A percentile compares a stretch with the other conserved stretches of the same genome.
These are phyloP conservation scores for Phytophthora podocarpi DNA, from an alignment of 352 stramenopile genomes.

Conservation along the genomic window DNA sequence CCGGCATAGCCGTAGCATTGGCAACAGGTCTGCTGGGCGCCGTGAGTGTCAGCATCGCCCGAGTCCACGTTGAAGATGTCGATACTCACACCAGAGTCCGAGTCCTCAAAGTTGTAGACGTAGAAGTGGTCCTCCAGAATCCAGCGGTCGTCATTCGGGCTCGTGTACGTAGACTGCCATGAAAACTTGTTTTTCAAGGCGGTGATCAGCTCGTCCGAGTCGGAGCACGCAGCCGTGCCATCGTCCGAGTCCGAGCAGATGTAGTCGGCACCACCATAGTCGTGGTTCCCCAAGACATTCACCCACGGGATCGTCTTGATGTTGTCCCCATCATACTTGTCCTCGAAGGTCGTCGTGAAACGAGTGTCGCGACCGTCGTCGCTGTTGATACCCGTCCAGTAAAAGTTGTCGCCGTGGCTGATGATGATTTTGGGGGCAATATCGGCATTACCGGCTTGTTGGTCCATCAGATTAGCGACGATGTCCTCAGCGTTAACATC, in stretches of 20 bases:
- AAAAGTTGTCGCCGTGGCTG: slow-evolving; percentile 84
- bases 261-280: slow-evolving; percentile 77
- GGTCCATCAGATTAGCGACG: slow-evolving; percentile 52
- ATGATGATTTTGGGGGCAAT: slow-evolving; percentile 62
- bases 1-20: slow-evolving; percentile 82
- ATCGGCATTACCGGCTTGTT: slow-evolving; percentile 41
- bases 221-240: slow-evolving; percentile 45
- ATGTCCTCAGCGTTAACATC: slow-evolving; percentile 55
- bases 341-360: slow-evolving; percentile 77
- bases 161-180: slow-evolving; percentile 69
- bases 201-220: slow-evolving; percentile 49
- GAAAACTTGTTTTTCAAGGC: slow-evolving; percentile 63
- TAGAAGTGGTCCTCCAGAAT: slow-evolving; percentile 76
- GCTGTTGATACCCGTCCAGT: slow-evolving; percentile 75
- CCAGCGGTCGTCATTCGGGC: slow-evolving; percentile 78
- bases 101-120: slow-evolving; percentile 55
- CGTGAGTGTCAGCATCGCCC: slow-evolving; percentile 68
- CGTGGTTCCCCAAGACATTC: slow-evolving; percentile 82
- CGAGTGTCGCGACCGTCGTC: slow-evolving; percentile 48
- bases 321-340: slow-evolving; percentile 56
- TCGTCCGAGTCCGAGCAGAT: slow-evolving; percentile 56
- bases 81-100: slow-evolving; percentile 48
- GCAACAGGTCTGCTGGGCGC: slow-evolving; percentile 75
- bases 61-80: slow-evolving; percentile 82
- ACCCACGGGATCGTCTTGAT: slow-evolving; percentile 70